Percentiles rank a stretch among this genome's conserved stretches.
Evolutionary conservation across 805 yeast species (phyloP).

Genomic region (Ogataea trehalophila): DNA sequence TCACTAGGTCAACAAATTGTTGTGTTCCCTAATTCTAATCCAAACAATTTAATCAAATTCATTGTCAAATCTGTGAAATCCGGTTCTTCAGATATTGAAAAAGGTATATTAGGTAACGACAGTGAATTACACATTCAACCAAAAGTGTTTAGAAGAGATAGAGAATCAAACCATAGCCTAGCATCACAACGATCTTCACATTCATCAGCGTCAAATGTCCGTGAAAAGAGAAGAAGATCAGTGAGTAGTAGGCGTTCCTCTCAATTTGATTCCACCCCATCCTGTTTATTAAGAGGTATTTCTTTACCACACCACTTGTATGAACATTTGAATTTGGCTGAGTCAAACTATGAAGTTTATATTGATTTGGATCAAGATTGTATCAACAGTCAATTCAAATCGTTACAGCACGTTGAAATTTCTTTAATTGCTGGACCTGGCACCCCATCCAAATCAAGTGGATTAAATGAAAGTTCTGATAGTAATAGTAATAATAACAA

Average conservation of each 20-base stretch:
- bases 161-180: slow-evolving; percentile 1
- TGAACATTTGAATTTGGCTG: slow-evolving; percentile 4
- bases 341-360: slow-evolving; percentile 37
- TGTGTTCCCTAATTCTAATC: slow-evolving; percentile 64
- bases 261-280: slow-evolving; percentile 27
- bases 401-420: slow-evolving; percentile 43
- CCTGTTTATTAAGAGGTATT: slow-evolving; percentile 48
- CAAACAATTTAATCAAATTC: slow-evolving; percentile 56
- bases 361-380: slow-evolving; percentile 36
- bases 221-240: slow-evolving; percentile 25
- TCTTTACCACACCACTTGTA: slow-evolving; percentile 48
- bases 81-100: slow-evolving; percentile 15
- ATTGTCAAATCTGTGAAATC: slow-evolving; percentile 42
- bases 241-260: slow-evolving; percentile 27
- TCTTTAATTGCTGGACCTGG: slow-evolving; percentile 51
- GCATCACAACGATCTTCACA: slow-evolving; percentile 2
- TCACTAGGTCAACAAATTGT: slow-evolving; percentile 52
- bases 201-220: slow-evolving; percentile 3
- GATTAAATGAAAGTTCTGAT: slow-evolving; percentile 2
- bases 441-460: slow-evolving; percentile 23
- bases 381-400: slow-evolving; percentile 28
- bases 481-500: no score
- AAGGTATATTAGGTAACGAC: slow-evolving; percentile 39
- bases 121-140: slow-evolving; percentile 61
- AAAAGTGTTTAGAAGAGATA: slow-evolving; percentile 30